Base-by-base conservation (phyloP, 1,139 yeast species). In the Kurtzmaniella quercitrusa region DNA sequence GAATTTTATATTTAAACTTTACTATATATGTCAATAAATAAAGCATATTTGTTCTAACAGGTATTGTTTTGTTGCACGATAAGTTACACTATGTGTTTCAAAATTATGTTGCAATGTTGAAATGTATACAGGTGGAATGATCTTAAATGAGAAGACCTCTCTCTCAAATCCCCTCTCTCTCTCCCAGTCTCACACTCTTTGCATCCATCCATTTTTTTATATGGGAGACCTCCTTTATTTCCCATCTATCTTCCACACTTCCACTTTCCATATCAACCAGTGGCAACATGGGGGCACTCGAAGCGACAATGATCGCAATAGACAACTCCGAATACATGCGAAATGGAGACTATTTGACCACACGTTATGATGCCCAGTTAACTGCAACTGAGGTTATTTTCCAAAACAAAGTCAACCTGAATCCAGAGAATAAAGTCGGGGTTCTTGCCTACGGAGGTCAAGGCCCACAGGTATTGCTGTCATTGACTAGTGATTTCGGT, bases 241-340 rank as follows among this genome's bases (percentile, higher is more conserved):
- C 12, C 9, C 9, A 26, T 26, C 30, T 26, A 26, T 26, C 6
- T 26, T 21, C 30, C 12, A 4, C 30, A 26, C 14, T 26, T 26
- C n/a, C 30, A 9, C 5, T n/a, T 11, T 26, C 30, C n/a, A 26
- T 9, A 26, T 26, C 30, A 26, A 5, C 12, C 34, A 34, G 37
- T 34, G 37, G 39, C 19, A 33, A 26, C 22, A 28, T 46, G 44
- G 46, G 40, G 38, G 96, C 84, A 51, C 80, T 91, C 58, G 98
- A 93, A 68, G 98, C 98, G 50, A 87, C 97, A 16, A 91, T 93
- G 88, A 80, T 93, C 51, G 88, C 89, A 55, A 80, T 93, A 58
- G 98, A 94, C 69, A 91, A 89, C 74, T 88, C 97, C 46, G 98
- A 94, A 68, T 93, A 76, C 64, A 87, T 91, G 80, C 78, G 98